Evolutionary conservation across 2,329 filamentous ascomycete species (phyloP).

Genomic region (Capronia epimyces): DNA sequence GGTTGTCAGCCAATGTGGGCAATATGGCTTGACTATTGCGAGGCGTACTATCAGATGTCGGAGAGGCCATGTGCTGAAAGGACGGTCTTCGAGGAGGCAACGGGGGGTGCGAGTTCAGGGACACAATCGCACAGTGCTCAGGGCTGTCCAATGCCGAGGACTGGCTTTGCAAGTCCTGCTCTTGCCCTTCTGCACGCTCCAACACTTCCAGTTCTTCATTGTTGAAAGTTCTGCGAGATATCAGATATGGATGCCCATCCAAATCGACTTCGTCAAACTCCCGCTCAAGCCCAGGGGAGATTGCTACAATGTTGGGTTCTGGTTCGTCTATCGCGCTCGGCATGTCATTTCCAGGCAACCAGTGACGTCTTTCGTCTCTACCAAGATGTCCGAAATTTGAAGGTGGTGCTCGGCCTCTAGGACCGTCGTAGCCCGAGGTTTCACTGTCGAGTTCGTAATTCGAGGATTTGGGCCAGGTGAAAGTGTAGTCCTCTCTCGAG

Average conservation of each 20-base stretch:
- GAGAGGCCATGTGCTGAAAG: conserved; percentile 12
- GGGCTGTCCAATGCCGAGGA: not conserved
- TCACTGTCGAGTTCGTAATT: conserved; percentile 28
- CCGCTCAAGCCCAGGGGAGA: conserved; percentile 22
- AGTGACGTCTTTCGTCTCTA: conserved; percentile 19
- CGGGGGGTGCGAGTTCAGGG: not conserved
- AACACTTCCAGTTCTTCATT: conserved; percentile 24
- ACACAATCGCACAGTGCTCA: not conserved
- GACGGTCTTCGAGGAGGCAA: conserved; percentile 11
- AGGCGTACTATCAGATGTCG: conserved; percentile 24
- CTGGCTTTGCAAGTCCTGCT: not conserved
- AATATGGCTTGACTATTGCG: conserved; percentile 22
- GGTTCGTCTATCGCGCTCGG: conserved; percentile 14
- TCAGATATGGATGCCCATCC: conserved; percentile 25
- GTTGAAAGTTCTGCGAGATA: conserved; percentile 22
- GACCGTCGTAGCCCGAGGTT: conserved; percentile 23
- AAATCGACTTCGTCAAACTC: conserved; percentile 26
- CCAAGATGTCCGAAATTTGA: conserved; percentile 22
- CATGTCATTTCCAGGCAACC: conserved; percentile 13
- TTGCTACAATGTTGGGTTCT: conserved; percentile 25
- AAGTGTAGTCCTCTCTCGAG: conserved; percentile 28
- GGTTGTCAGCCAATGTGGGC: conserved; percentile 2
- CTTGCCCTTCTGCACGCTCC: conserved; percentile 3
- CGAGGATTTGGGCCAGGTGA: conserved; percentile 29
- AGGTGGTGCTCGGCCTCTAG: conserved; percentile 24